Evolutionary conservation across 371 early-diverging fungal genomes (phyloP), one percentile per base, ranked within the genome.

Genomic region (Mucor mucedo): DNA sequence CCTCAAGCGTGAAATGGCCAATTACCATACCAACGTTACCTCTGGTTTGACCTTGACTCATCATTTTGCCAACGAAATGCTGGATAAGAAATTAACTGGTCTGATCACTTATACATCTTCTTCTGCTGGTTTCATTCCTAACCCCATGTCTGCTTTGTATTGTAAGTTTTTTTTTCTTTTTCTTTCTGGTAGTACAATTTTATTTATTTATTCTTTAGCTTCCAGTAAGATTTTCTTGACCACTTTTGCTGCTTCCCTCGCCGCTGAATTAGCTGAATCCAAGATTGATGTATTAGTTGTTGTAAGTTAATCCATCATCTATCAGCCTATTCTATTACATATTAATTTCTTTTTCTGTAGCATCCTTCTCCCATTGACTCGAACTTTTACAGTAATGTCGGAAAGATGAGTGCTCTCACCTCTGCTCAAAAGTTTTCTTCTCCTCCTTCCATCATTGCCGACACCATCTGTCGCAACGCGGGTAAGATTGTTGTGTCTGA

Each of bases 311-410:
- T n/a, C 3, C 5, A 3, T n/a, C 5, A 3, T n/a, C 5, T 5
- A 16, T n/a, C 2, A 1, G 16, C 14, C 6, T 5, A 45, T 28
- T 29, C 13, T 5, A 33, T 8, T 21, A 29, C 10, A 4, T n/a
- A 9, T 28, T 21, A 55, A 41, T 41, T 11, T 40, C 38, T 13
- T 16, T 50, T 1, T 11, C 3, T 45, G 35, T 67, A 82, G 78
- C 88, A 86, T 68, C 88, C 88, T 50, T 78, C 79, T 21, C 88
- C 88, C 48, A 85, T 83, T 62, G 68, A 79, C 40, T 84, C 88
- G 55, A 82, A 80, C 66, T 87, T 87, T 66, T 87, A 84, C 65
- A 69, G 74, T 41, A 85, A 85, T 48, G 84, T 82, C 54, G 84
- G 85, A 28, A 78, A 79, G 55, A 82, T 80, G 80, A 80, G 81